A percentile compares a stretch with the other conserved stretches of the same genome.
These are phyloP conservation scores for Spatholobus suberectus DNA, from an alignment of 306 rosid genomes.

Conservation along the genomic window DNA sequence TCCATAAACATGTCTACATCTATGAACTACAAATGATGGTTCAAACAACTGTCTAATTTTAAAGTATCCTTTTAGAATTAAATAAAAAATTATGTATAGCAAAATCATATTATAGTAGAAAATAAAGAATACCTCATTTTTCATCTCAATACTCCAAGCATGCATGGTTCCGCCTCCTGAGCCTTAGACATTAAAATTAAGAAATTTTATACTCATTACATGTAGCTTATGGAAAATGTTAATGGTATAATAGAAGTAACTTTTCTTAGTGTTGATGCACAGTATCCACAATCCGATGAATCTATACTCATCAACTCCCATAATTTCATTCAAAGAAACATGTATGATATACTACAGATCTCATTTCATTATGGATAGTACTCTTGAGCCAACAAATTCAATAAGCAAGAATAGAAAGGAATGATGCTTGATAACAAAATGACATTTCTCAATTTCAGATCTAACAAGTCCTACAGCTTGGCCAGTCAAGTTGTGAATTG, in stretches of 20 bases:
- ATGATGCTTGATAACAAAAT: background rate
- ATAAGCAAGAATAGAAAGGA: background rate
- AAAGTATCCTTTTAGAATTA: background rate
- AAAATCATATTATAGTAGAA: constrained; percentile 18
- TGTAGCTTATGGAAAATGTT: background rate
- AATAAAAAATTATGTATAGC: background rate
- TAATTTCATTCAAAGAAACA: background rate
- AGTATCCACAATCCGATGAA: background rate
- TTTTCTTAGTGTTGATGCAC: background rate
- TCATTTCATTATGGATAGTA: background rate
- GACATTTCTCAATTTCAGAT: background rate
- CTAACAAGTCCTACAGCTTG: background rate
- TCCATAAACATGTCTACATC: background rate
- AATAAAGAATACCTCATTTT: constrained; percentile 68
- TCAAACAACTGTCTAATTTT: background rate
- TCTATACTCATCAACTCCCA: background rate
- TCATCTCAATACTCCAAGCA: constrained; percentile 86
- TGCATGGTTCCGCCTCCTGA: constrained; percentile 91
- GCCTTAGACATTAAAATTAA: constrained; percentile 52
- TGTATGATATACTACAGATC: background rate
- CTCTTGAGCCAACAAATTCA: constrained; percentile 4
- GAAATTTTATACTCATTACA: background rate
- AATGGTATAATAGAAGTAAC: background rate
- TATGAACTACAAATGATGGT: background rate
- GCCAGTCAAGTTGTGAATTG: background rate